Conservation (phyloP, 148 eudicot species). For the Persicaria maculosa region DNA sequence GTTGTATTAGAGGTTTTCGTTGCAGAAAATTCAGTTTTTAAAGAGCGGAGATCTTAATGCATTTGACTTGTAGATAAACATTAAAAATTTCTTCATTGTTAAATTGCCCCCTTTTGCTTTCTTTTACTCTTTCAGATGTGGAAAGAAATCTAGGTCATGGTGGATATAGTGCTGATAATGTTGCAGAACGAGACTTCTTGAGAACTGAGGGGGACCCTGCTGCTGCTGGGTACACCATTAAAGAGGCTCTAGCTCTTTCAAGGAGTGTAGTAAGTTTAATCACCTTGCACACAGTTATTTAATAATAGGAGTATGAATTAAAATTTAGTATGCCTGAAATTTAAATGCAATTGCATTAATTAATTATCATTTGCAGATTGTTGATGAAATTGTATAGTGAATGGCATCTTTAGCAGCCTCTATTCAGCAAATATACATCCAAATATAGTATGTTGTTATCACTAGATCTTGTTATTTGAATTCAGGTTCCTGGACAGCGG, state of each 20-base stretch:
- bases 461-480: slow-evolving; percentile 16
- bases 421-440: not conserved
- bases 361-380: not conserved
- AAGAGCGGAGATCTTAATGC: not conserved
- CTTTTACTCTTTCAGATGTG: slow-evolving; percentile 17
- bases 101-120: not conserved
- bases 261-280: slow-evolving; percentile 79
- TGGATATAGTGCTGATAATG: slow-evolving; percentile 52
- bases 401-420: not conserved
- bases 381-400: not conserved
- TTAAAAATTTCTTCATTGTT: not conserved
- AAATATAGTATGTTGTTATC: not conserved
- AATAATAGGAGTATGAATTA: not conserved
- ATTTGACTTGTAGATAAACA: not conserved
- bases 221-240: slow-evolving; percentile 89
- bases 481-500: slow-evolving; percentile 83
- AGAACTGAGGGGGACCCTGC: slow-evolving; percentile 97
- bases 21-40: not conserved
- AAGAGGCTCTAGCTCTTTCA: slow-evolving; percentile 78
- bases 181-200: slow-evolving; percentile 73
- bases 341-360: not conserved
- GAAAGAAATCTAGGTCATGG: slow-evolving; percentile 29
- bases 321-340: not conserved
- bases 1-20: not conserved
- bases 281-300: not conserved